Conservation (phyloP, 345 rosid species). For the Heritiera littoralis region DNA sequence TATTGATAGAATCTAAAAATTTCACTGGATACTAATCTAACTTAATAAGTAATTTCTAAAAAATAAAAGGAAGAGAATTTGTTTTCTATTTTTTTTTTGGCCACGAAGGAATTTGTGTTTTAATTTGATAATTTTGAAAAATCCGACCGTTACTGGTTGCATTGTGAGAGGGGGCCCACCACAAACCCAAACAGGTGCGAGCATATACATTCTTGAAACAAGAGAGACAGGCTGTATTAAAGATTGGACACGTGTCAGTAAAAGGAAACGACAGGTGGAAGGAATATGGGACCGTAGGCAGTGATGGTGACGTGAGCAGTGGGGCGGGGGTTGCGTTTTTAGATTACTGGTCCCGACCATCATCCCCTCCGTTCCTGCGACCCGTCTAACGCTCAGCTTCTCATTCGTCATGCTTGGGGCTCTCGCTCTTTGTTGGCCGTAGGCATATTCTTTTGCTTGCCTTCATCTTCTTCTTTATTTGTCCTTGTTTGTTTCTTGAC, state of each 20-base stretch:
- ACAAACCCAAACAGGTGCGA: not conserved
- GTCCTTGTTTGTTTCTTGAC: too few species aligned
- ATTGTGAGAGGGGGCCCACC: not conserved
- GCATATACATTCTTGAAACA: not conserved
- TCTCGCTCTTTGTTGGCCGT: not conserved
- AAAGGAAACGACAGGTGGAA: not conserved
- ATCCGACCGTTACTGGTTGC: not conserved
- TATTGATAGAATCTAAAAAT: too few species aligned
- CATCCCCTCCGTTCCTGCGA: not conserved
- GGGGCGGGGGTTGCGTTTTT: not conserved
- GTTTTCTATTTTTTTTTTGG: too few species aligned
- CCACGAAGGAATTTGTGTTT: not conserved
- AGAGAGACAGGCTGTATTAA: not conserved
- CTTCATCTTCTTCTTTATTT: too few species aligned
- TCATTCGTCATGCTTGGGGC: not conserved
- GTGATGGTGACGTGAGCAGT: not conserved
- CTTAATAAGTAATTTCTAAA: too few species aligned
- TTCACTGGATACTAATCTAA: too few species aligned
- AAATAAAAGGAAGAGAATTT: too few species aligned
- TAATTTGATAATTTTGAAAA: not conserved
- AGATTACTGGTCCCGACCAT: conserved; percentile 20
- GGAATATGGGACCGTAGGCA: not conserved
- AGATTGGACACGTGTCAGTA: not conserved
- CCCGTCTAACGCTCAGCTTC: not conserved
- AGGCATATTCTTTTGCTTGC: not conserved